Evolutionary conservation across 805 yeast species (phyloP).

Genomic region (Phaffomyces antillensis): DNA sequence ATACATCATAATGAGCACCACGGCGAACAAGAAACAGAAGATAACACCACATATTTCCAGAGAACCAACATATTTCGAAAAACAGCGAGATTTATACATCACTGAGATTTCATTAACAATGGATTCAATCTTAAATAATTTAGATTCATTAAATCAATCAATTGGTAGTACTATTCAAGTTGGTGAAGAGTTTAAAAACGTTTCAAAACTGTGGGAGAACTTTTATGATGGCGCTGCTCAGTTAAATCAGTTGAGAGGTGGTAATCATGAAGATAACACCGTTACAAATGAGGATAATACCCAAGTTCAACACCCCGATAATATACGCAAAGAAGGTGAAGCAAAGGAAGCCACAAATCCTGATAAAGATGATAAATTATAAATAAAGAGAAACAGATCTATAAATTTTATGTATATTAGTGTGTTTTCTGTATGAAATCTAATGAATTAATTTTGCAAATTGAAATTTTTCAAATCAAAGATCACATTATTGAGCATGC

Average conservation of each 20-base stretch:
- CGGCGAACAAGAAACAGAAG: constrained; percentile 3
- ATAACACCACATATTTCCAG: neutral
- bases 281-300: neutral
- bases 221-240: constrained; percentile 45
- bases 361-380: too few species aligned
- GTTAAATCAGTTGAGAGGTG: constrained; percentile 23
- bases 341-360: neutral
- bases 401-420: too few species aligned
- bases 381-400: neutral
- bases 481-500: constrained; percentile 3
- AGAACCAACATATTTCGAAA: constrained; percentile 39
- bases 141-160: constrained; percentile 61
- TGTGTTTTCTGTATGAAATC: too few species aligned
- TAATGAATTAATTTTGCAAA: too few species aligned
- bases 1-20: neutral
- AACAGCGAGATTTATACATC: constrained; percentile 51
- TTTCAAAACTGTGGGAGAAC: constrained; percentile 61
- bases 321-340: neutral
- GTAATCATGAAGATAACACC: constrained; percentile 10
- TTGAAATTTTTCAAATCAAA: neutral
- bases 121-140: constrained; percentile 57
- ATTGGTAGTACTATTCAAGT: constrained; percentile 62
- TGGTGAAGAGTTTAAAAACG: constrained; percentile 69
- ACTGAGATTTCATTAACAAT: constrained; percentile 51
- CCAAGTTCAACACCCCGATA: neutral